A percentile compares a stretch with the other conserved stretches of the same genome.
Evolutionary conservation across 164 flowering plant genomes (phyloP).

Genomic region (Buxus sempervirens): DNA sequence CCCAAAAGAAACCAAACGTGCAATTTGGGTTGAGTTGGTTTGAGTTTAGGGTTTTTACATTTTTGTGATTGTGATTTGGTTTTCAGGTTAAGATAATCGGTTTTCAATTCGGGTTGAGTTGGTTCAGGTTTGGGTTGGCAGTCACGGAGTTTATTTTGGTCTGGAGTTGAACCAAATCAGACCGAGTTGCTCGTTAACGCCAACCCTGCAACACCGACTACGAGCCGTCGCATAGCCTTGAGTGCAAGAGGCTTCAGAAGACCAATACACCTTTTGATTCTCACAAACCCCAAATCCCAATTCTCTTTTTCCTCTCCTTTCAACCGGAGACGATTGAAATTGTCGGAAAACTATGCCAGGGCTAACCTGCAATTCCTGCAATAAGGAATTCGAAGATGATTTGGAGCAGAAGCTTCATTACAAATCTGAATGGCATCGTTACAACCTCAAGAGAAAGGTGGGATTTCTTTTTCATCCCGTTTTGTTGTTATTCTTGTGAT

Average conservation of each 20-base stretch:
- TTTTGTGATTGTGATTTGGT: too few species aligned
- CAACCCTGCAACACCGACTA: background rate
- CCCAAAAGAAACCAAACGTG: too few species aligned
- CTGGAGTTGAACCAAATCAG: too few species aligned
- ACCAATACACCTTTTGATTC: background rate
- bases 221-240: background rate
- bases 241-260: background rate
- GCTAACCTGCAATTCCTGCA: conserved; percentile 82
- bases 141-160: too few species aligned
- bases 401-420: conserved; percentile 79
- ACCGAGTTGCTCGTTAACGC: too few species aligned
- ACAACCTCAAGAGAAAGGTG: conserved; percentile 95
- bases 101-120: too few species aligned
- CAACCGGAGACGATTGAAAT: background rate
- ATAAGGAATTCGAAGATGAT: conserved; percentile 66
- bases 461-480: background rate
- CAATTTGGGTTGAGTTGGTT: too few species aligned
- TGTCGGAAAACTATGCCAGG: conserved; percentile 50
- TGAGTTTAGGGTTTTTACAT: too few species aligned
- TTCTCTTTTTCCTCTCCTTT: background rate
- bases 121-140: too few species aligned
- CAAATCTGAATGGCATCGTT: conserved; percentile 99
- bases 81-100: too few species aligned
- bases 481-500: conserved; percentile 1
- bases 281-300: too few species aligned